Evolutionary conservation across 2,329 filamentous ascomycete genomes (phyloP).

Genomic region (Pseudocercospora fijiensis): DNA sequence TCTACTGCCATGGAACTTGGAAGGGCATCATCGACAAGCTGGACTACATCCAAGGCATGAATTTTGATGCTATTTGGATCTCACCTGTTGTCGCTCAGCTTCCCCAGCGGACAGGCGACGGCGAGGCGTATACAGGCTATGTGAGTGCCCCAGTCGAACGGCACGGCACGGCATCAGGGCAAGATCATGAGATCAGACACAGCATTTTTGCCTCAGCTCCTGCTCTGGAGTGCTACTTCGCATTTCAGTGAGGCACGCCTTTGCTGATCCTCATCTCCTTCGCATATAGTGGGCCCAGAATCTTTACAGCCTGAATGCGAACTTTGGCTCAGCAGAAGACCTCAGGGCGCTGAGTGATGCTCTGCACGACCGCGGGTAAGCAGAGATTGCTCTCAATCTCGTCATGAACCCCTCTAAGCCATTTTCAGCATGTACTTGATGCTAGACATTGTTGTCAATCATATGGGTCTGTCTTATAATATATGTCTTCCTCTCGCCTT

Average conservation of each 20-base stretch:
- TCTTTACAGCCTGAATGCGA: conserved; percentile 55
- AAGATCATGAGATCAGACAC: neutral
- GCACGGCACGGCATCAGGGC: too few species aligned
- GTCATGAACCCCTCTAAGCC: neutral
- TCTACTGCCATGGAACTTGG: conserved; percentile 45
- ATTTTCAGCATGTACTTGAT: conserved; percentile 55
- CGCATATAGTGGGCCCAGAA: conserved; percentile 51
- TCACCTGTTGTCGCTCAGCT: conserved; percentile 48
- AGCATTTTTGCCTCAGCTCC: neutral
- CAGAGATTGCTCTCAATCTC: neutral
- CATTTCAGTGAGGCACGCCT: neutral
- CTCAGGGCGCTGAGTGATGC: conserved; percentile 57
- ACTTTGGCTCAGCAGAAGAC: conserved; percentile 61
- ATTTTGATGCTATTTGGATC: conserved; percentile 52
- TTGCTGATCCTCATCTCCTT: neutral
- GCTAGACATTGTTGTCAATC: conserved; percentile 61
- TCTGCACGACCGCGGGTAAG: conserved; percentile 50
- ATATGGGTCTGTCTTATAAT: conserved; percentile 38
- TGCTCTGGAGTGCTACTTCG: too few species aligned
- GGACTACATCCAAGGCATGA: conserved; percentile 46
- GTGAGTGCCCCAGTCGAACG: neutral
- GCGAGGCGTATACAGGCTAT: conserved; percentile 50
- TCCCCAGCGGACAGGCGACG: conserved; percentile 43
- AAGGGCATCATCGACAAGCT: conserved; percentile 44
- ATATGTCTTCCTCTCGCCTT: neutral